Evolutionary conservation across 1,284 basidiomycete genomes (phyloP).

Genomic region (Stereum hirsutum): DNA sequence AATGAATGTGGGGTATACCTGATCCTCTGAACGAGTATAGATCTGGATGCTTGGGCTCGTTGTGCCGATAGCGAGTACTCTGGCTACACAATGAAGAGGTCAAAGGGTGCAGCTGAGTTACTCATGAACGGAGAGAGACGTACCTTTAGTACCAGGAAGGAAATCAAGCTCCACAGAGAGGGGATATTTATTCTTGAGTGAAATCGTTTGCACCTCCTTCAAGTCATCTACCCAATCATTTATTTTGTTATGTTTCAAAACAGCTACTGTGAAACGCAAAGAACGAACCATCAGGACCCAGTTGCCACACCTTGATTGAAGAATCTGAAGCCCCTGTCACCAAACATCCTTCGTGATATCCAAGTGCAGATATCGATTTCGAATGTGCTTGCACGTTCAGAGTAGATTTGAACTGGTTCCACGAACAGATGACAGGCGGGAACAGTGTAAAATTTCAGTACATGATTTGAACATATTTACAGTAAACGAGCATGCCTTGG

Average conservation of each 20-base stretch:
- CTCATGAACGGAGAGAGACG: not conserved
- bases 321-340: constrained; percentile 80
- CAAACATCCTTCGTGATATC: constrained; percentile 32
- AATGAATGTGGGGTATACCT: constrained; percentile 24
- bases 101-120: not conserved
- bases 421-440: constrained; percentile 9
- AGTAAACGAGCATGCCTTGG: constrained; percentile 24
- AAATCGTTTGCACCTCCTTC: constrained; percentile 48
- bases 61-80: constrained; percentile 66
- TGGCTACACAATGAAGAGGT: constrained; percentile 31
- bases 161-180: constrained; percentile 55
- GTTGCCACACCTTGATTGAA: constrained; percentile 62
- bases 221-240: constrained; percentile 27
- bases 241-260: not conserved
- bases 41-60: constrained; percentile 75
- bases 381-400: constrained; percentile 49
- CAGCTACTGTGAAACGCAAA: not conserved
- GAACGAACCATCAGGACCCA: constrained; percentile 26
- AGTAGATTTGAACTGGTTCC: constrained; percentile 42
- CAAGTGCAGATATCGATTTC: constrained; percentile 61
- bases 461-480: constrained; percentile 9
- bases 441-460: constrained; percentile 10
- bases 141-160: constrained; percentile 65
- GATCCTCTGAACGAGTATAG: constrained; percentile 57
- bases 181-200: constrained; percentile 65